Evolutionary conservation across 345 rosid genomes (phyloP).

Genomic region (Eucalyptus globulus): DNA sequence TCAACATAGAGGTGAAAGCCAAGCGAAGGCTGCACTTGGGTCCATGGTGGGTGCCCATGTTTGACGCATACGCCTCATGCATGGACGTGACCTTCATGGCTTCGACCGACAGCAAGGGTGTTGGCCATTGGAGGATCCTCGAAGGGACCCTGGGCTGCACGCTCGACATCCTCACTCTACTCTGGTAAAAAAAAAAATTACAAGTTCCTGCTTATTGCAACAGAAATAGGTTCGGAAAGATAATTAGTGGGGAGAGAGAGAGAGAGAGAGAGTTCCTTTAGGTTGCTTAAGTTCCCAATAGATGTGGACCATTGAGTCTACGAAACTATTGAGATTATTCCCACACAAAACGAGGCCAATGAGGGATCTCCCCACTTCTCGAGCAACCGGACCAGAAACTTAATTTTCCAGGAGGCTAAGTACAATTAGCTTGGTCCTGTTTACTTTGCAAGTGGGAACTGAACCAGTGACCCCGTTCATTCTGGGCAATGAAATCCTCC

Average conservation of each 20-base stretch:
- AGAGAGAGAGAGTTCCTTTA: not conserved
- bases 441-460: not conserved
- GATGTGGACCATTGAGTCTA: not conserved
- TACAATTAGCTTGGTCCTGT: not conserved
- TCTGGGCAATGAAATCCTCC: no score
- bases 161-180: not conserved
- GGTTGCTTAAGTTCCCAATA: not conserved
- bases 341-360: not conserved
- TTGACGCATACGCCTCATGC: not conserved
- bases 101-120: not conserved
- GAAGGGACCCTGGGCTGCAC: not conserved
- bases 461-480: not conserved
- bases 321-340: not conserved
- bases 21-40: not conserved
- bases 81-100: not conserved
- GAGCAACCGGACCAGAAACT: not conserved
- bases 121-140: not conserved
- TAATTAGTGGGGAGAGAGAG: no score
- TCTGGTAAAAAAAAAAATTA: not conserved
- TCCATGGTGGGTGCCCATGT: not conserved
- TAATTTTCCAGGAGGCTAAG: not conserved
- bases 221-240: no score
- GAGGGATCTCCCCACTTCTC: not conserved
- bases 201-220: no score
- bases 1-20: not conserved